Percentiles rank a stretch among this genome's conserved stretches.
These are phyloP conservation scores for Vachellia pachyceras DNA, from an alignment of 306 rosid genomes.

Conservation along the genomic window DNA sequence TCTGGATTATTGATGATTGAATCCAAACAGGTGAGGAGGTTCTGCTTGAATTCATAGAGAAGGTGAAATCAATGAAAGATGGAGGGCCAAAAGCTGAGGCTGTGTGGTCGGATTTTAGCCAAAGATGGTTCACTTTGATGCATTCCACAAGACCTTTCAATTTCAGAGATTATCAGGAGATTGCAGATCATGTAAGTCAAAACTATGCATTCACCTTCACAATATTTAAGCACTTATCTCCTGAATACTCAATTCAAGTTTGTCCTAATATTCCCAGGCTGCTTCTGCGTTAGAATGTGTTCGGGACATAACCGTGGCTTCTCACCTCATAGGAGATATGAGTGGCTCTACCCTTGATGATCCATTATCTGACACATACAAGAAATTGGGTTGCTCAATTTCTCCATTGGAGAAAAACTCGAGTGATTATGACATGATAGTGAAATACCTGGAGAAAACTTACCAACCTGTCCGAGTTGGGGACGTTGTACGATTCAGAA, in stretches of 20 bases:
- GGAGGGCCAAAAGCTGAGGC: conserved; percentile 70
- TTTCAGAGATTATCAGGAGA: conserved; percentile 72
- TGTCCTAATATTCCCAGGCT: conserved; percentile 51
- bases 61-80: conserved; percentile 63
- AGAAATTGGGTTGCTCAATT: conserved; percentile 68
- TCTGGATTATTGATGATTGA: background rate
- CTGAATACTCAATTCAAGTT: background rate
- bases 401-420: conserved; percentile 64
- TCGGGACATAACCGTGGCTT: conserved; percentile 75
- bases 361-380: conserved; percentile 64
- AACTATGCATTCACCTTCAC: background rate
- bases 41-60: conserved; percentile 66
- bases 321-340: conserved; percentile 80
- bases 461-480: conserved; percentile 80
- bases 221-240: background rate
- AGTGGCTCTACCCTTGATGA: conserved; percentile 79
- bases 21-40: conserved; percentile 66
- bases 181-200: conserved; percentile 79
- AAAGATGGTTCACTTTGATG: conserved; percentile 89
- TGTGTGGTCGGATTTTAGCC: conserved; percentile 86
- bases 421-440: conserved; percentile 73
- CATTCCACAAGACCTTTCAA: conserved; percentile 82
- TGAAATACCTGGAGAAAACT: conserved; percentile 75
- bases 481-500: conserved; percentile 56
- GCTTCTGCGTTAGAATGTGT: conserved; percentile 75